phyloP scores from a whole-genome alignment of 1,284 basidiomycete genomes.

The Meripilus lineatus region DNA sequence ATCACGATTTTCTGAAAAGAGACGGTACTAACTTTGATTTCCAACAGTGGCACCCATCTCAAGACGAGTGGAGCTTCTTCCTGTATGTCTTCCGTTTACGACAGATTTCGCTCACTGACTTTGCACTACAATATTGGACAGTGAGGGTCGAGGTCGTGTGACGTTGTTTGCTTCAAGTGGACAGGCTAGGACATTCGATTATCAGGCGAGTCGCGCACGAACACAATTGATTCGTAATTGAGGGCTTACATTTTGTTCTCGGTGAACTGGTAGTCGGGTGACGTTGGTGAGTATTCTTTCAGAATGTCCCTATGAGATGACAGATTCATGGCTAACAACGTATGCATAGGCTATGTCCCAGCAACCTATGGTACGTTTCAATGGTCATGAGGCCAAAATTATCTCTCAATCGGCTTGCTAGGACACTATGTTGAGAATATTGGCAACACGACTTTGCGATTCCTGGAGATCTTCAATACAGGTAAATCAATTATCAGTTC shows the following conservation, averaged over 20 bases:
- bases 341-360: constrained; percentile 36
- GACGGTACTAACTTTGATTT: constrained; percentile 4
- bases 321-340: not conserved
- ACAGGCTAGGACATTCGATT: constrained; percentile 67
- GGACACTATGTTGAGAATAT: constrained; percentile 71
- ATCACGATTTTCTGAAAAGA: constrained; percentile 1
- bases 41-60: constrained; percentile 66
- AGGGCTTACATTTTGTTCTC: constrained; percentile 19
- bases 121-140: constrained; percentile 18
- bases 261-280: too few relatives aligned
- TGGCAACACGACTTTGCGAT: constrained; percentile 56
- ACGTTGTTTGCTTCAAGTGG: constrained; percentile 60
- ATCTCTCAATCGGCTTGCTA: constrained; percentile 12
- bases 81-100: constrained; percentile 25
- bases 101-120: not conserved
- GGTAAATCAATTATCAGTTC: constrained; percentile 24
- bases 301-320: not conserved
- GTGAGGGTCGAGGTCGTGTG: constrained; percentile 53
- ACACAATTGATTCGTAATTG: not conserved
- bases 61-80: constrained; percentile 64
- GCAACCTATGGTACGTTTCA: constrained; percentile 39
- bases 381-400: not conserved
- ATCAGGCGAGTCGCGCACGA: constrained; percentile 44
- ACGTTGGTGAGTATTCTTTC: constrained; percentile 35
- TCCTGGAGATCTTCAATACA: constrained; percentile 61